These are phyloP conservation scores for Debaryomyces sp. DNA, from an alignment of 1,139 yeast genomes.

Conservation along the genomic window DNA sequence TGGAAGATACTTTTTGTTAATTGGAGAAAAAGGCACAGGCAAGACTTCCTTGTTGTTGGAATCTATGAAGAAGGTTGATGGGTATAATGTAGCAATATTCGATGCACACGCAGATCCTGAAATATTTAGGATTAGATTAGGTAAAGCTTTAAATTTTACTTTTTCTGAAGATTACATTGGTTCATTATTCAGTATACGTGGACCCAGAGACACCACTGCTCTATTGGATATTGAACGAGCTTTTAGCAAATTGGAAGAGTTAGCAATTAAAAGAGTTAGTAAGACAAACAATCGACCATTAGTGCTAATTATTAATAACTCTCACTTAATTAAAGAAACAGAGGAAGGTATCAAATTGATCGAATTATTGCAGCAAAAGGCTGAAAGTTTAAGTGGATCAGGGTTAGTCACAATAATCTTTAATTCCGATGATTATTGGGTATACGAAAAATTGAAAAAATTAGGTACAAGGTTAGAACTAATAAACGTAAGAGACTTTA, in stretches of 20 bases:
- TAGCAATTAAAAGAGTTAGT: conserved; percentile 57
- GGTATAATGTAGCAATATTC: conserved; percentile 67
- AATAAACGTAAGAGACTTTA: conserved; percentile 68
- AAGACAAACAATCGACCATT: conserved; percentile 52
- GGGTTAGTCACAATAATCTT: conserved; percentile 77
- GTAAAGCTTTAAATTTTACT: conserved; percentile 73
- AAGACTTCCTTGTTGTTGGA: conserved; percentile 74
- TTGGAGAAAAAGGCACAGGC: conserved; percentile 90
- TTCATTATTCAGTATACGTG: conserved; percentile 76
- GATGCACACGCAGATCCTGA: conserved; percentile 91
- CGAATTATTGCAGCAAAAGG: conserved; percentile 82
- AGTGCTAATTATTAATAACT: conserved; percentile 69
- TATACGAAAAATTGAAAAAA: conserved; percentile 73
- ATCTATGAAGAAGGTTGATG: conserved; percentile 66
- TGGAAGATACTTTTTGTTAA: conserved; percentile 71
- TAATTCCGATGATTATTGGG: conserved; percentile 87
- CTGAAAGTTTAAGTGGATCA: conserved; percentile 75
- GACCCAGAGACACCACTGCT: conserved; percentile 87
- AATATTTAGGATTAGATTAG: conserved; percentile 73
- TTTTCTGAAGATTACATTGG: conserved; percentile 85
- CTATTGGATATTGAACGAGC: conserved; percentile 82
- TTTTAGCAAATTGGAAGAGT: conserved; percentile 71
- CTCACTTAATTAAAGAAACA: conserved; percentile 75
- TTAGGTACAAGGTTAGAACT: conserved; percentile 77
- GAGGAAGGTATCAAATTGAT: conserved; percentile 69